A percentile compares a stretch with the other conserved stretches of the same genome.
These are phyloP conservation scores for Puccinellia tenuiflora DNA, from an alignment of 176 grass and related monocot species.

Conservation along the genomic window DNA sequence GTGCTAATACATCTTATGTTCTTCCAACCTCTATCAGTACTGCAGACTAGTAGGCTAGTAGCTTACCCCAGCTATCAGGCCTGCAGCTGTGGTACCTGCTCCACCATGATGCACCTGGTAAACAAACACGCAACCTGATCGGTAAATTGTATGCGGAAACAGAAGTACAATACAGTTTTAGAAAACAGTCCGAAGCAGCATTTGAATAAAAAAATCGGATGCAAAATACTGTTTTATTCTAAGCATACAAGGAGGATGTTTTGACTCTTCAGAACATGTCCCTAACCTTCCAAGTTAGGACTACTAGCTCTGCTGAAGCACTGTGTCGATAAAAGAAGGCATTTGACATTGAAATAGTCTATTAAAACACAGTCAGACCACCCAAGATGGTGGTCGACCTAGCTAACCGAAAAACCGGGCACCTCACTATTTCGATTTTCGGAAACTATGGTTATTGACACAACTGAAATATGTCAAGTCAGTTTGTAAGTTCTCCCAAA, in stretches of 20 bases:
- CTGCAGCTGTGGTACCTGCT: conserved; percentile 90
- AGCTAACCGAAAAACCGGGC: not conserved
- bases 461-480: not conserved
- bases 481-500: not conserved
- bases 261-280: not conserved
- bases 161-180: not conserved
- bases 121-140: conserved; percentile 19
- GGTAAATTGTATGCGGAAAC: conserved; percentile 5
- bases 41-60: conserved; percentile 17
- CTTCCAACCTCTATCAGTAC: not conserved
- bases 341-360: not conserved
- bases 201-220: not conserved
- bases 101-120: conserved; percentile 95
- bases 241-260: not conserved
- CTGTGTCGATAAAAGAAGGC: not conserved
- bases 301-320: not conserved
- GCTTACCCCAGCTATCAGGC: conserved; percentile 89
- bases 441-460: not conserved
- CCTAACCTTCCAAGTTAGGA: not conserved
- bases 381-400: not conserved
- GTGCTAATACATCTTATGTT: not conserved
- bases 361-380: not conserved
- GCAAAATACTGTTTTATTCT: not conserved
- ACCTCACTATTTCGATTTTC: not conserved
- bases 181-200: not conserved